Evolutionary conservation across 345 rosid genomes (phyloP).

Genomic region (Salix exigua): DNA sequence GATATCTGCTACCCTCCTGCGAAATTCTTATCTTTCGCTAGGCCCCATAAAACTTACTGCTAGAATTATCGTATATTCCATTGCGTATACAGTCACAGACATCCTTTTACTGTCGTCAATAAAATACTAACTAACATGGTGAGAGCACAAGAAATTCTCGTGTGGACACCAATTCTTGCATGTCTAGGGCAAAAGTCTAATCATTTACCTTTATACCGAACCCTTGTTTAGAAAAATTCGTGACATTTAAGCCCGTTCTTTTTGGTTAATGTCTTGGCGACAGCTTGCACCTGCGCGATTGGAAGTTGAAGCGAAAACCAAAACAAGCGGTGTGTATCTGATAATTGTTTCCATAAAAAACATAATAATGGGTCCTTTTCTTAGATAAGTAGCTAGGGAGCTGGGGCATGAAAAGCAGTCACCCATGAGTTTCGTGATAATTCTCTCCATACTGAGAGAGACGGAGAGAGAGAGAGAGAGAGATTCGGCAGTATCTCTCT

Average conservation of each 20-base stretch:
- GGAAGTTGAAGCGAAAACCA: neutral
- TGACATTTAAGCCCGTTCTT: neutral
- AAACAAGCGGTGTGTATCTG: neutral
- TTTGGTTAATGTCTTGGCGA: neutral
- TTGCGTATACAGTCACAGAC: slow-evolving; percentile 41
- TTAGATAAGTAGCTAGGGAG: slow-evolving; percentile 16
- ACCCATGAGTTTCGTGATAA: slow-evolving; percentile 33
- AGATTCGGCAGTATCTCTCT: slow-evolving; percentile 4
- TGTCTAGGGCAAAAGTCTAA: neutral
- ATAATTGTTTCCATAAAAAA: neutral
- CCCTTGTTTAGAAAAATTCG: neutral
- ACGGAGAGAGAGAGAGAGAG: neutral
- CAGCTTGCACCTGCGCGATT: neutral
- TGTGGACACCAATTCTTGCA: neutral
- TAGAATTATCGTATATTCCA: slow-evolving; percentile 6
- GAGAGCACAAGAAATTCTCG: neutral
- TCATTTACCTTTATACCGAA: neutral
- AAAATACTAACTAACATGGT: neutral
- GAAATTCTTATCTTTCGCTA: slow-evolving; percentile 38
- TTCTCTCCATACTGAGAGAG: slow-evolving; percentile 16
- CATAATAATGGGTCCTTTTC: slow-evolving; percentile 3
- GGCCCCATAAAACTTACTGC: slow-evolving; percentile 40
- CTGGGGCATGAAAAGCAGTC: slow-evolving; percentile 28
- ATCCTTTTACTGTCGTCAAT: slow-evolving; percentile 36
- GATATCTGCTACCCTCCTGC: slow-evolving; percentile 17